Conservation (phyloP, 345 rosid genomes). For the Hypericum perforatum region DNA sequence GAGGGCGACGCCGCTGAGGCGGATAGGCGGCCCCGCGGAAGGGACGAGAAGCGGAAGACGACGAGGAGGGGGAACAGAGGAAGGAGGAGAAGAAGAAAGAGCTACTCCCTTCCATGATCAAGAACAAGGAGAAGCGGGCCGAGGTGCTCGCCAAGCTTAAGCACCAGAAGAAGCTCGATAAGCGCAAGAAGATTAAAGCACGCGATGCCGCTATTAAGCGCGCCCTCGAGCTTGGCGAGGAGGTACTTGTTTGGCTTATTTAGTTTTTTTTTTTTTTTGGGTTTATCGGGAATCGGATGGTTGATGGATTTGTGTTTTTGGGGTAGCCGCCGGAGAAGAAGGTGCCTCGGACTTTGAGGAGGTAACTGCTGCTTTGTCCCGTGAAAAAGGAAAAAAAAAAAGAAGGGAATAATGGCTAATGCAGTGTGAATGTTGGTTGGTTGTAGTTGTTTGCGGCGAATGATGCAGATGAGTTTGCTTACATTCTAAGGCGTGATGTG, state of each 20-base stretch:
- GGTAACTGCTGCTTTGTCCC: conserved; percentile 25
- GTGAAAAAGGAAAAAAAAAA: no score
- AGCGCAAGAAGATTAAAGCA: conserved; percentile 68
- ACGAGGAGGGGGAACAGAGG: background rate
- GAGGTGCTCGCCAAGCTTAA: conserved; percentile 65
- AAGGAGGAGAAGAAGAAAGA: conserved; percentile 21
- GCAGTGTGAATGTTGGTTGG: background rate
- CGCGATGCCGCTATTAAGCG: conserved; percentile 72
- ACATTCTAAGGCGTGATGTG: conserved; percentile 43
- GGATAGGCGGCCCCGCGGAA: no score
- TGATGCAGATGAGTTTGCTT: conserved; percentile 83
- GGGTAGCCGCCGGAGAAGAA: conserved; percentile 61
- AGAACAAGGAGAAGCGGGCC: conserved; percentile 88
- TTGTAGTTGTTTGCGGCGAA: conserved; percentile 75
- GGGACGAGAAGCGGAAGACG: background rate
- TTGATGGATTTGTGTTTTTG: no score
- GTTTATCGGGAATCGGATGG: no score
- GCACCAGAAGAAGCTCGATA: conserved; percentile 76
- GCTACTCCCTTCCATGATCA: conserved; percentile 78
- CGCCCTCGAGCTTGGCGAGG: conserved; percentile 89
- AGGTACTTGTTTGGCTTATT: no score
- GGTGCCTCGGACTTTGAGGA: conserved; percentile 83
- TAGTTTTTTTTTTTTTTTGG: no score
- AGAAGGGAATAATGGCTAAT: no score
- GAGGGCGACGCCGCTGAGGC: no score